Evolutionary conservation across 2,329 filamentous ascomycete species (phyloP).

Genomic region (Botrytis paeoniae): DNA sequence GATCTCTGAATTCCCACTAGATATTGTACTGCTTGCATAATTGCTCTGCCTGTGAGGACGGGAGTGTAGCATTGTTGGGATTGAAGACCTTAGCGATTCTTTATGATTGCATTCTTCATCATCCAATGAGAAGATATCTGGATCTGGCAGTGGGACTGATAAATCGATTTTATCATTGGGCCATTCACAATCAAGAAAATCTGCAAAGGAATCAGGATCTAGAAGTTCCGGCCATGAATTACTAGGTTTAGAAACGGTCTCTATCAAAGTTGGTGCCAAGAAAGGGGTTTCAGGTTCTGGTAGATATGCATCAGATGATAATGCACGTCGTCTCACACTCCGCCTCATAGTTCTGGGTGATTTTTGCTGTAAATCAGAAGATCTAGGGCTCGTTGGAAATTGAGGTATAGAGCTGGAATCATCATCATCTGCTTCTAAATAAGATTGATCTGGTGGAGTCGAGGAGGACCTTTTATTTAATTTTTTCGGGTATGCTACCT

Average conservation of each 20-base stretch:
- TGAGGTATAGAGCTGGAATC: background rate
- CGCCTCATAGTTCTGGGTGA: background rate
- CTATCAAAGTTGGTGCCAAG: background rate
- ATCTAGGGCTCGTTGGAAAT: background rate
- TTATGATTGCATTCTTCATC: background rate
- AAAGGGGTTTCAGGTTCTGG: background rate
- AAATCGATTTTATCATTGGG: background rate
- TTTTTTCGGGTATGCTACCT: background rate
- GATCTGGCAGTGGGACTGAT: background rate
- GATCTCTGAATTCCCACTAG: background rate
- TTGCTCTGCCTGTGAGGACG: background rate
- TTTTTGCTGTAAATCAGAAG: background rate
- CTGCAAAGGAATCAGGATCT: background rate
- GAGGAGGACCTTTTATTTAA: background rate
- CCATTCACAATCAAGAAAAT: background rate
- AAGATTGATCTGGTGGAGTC: background rate
- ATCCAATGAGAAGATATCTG: background rate
- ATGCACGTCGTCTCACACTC: background rate
- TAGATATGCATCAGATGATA: background rate
- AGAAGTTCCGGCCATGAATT: background rate
- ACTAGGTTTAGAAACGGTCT: background rate
- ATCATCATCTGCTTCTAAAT: too few species aligned
- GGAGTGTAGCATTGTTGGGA: too few species aligned
- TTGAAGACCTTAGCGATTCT: background rate
- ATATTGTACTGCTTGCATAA: background rate